phyloP scores from a whole-genome alignment of 192 early-diverging fungal species.

The Entrophospora sp. region DNA sequence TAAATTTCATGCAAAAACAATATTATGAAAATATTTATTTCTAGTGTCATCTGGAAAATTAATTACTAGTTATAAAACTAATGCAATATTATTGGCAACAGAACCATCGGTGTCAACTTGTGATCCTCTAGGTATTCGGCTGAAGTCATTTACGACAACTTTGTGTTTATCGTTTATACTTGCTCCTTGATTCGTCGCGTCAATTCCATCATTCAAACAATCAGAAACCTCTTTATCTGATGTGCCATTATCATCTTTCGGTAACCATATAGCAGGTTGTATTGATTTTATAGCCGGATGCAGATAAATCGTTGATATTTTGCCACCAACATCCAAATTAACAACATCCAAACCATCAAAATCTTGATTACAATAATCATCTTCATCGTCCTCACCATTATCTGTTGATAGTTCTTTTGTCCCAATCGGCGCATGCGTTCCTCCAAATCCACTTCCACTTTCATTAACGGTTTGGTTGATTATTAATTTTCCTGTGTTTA shows the following conservation, averaged over 20 bases:
- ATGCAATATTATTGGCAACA: too few relatives aligned
- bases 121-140: too few relatives aligned
- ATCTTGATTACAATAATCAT: neutral
- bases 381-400: neutral
- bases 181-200: slow-evolving; percentile 19
- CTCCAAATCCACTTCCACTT: too few relatives aligned
- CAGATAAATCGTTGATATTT: too few relatives aligned
- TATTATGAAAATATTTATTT: too few relatives aligned
- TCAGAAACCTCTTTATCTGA: slow-evolving; percentile 12
- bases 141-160: too few relatives aligned
- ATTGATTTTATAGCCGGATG: slow-evolving; percentile 21
- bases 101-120: too few relatives aligned
- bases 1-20: too few relatives aligned
- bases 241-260: slow-evolving; percentile 29
- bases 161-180: too few relatives aligned
- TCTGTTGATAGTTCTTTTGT: neutral
- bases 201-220: slow-evolving; percentile 13
- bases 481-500: neutral
- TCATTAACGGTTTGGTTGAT: too few relatives aligned
- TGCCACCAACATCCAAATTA: slow-evolving; percentile 14
- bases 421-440: neutral
- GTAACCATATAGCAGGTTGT: slow-evolving; percentile 31
- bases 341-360: neutral
- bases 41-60: too few relatives aligned
- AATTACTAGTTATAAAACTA: too few relatives aligned